A percentile compares a stretch with the other conserved stretches of the same genome.
phyloP scores from a whole-genome alignment of 2,329 filamentous ascomycete genomes.

The Fusarium compactum region DNA sequence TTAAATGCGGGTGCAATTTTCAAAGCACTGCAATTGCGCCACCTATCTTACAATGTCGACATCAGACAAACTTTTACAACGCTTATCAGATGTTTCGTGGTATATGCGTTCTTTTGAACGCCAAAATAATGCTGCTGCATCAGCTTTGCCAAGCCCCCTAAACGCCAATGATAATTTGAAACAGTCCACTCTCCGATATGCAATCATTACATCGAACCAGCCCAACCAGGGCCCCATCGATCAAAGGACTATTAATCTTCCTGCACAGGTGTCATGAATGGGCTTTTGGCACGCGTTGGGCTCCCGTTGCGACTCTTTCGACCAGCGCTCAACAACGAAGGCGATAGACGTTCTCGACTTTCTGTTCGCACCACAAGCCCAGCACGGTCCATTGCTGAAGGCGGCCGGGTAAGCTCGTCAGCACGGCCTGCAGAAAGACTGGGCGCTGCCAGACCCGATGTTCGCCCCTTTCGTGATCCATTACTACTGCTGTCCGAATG shows the following conservation, averaged over 20 bases:
- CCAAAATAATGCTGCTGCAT: conserved; percentile 14
- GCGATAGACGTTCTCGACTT: conserved; percentile 81
- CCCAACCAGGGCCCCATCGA: background rate
- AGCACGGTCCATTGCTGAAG: conserved; percentile 70
- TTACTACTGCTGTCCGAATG: conserved; percentile 73
- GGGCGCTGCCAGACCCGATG: conserved; percentile 77
- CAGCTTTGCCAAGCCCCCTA: background rate
- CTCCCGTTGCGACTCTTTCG: conserved; percentile 68
- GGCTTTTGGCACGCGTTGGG: conserved; percentile 70
- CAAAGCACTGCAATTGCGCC: conserved; percentile 4
- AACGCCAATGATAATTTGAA: conserved; percentile 26
- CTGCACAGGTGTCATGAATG: conserved; percentile 63
- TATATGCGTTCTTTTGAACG: conserved; percentile 31
- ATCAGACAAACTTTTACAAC: conserved; percentile 13
- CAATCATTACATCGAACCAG: background rate
- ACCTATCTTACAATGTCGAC: conserved; percentile 1
- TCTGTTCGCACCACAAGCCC: conserved; percentile 86
- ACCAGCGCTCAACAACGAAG: conserved; percentile 66
- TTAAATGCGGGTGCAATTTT: background rate
- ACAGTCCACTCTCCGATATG: background rate
- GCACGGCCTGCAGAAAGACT: conserved; percentile 67
- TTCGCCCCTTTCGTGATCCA: conserved; percentile 66
- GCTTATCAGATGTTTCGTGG: conserved; percentile 23
- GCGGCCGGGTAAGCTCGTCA: conserved; percentile 57
- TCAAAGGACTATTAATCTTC: conserved; percentile 51